Percentiles rank a stretch among this genome's conserved stretches.
Evolutionary conservation across 495 filamentous ascomycete species (phyloP).

Genomic region (Annulohypoxylon moriforme): DNA sequence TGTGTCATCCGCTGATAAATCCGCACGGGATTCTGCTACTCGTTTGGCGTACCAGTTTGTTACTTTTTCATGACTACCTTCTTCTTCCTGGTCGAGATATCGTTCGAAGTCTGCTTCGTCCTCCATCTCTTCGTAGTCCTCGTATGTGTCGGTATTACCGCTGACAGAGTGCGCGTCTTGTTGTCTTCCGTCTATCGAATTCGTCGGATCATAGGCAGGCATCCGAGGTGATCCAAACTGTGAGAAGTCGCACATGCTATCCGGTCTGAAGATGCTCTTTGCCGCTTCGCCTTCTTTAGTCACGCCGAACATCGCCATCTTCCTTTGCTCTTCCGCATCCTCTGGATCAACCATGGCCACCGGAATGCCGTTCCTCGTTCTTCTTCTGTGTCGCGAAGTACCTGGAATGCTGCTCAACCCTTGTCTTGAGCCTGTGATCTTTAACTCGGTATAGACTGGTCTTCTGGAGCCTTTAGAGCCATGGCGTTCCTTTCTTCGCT

Average conservation of each 20-base stretch:
- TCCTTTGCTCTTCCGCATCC: constrained; percentile 36
- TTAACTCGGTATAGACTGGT: constrained; percentile 35
- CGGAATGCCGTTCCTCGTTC: constrained; percentile 44
- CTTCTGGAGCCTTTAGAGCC: neutral
- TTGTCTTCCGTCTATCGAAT: neutral
- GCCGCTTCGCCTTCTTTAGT: neutral
- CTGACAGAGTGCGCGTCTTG: neutral
- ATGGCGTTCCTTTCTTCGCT: constrained; percentile 13
- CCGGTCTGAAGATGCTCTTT: constrained; percentile 41
- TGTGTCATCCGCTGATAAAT: constrained; percentile 22
- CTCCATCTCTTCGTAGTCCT: constrained; percentile 18
- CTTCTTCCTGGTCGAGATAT: constrained; percentile 27
- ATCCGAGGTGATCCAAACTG: neutral
- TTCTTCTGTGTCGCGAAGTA: constrained; percentile 8
- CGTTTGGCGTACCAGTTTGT: constrained; percentile 41
- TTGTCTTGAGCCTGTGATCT: constrained; percentile 11
- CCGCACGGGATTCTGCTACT: neutral
- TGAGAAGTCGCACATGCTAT: constrained; percentile 36
- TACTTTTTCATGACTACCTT: constrained; percentile 33
- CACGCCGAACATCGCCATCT: constrained; percentile 22
- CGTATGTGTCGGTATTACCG: constrained; percentile 7
- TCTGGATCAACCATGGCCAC: constrained; percentile 38
- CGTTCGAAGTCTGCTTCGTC: constrained; percentile 17
- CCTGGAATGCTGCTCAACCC: constrained; percentile 23
- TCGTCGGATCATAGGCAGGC: neutral